Percentiles rank a stretch among this genome's conserved stretches.
These are phyloP conservation scores for Triticum urartu DNA, from an alignment of 176 grass and related monocot species.

Conservation along the genomic window DNA sequence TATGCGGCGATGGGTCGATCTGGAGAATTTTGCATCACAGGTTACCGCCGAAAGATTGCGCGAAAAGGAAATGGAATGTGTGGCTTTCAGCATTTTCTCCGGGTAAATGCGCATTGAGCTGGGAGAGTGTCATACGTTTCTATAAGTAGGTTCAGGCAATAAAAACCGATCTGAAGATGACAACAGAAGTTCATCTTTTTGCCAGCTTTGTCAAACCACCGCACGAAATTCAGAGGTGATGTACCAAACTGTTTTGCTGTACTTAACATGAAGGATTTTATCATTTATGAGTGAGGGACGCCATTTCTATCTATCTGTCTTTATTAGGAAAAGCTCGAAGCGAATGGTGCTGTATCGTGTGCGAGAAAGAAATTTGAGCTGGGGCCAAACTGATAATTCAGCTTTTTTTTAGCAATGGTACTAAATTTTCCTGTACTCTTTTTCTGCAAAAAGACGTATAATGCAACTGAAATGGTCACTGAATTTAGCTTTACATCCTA, in stretches of 20 bases:
- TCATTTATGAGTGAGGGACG: background rate
- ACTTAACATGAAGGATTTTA: background rate
- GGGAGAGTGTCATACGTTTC: slow-evolving; percentile 44
- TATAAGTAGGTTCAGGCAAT: background rate
- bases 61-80: background rate
- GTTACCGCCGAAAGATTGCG: background rate
- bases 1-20: background rate
- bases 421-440: background rate
- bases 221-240: background rate
- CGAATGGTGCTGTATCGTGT: slow-evolving; percentile 13
- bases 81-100: slow-evolving; percentile 9
- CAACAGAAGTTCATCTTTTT: background rate
- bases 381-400: slow-evolving; percentile 33
- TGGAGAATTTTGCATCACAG: background rate
- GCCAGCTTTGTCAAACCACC: background rate
- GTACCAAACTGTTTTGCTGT: background rate
- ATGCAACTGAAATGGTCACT: background rate
- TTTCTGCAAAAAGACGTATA: background rate
- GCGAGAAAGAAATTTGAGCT: slow-evolving; percentile 32
- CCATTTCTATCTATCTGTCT: background rate
- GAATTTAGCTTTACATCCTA: slow-evolving; percentile 10
- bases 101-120: slow-evolving; percentile 11
- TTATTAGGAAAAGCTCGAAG: background rate
- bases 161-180: background rate
- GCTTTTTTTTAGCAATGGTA: slow-evolving; percentile 31